Evolutionary conservation across 208 protist species (phyloP).

Genomic region (Crithidia thermophila): DNA sequence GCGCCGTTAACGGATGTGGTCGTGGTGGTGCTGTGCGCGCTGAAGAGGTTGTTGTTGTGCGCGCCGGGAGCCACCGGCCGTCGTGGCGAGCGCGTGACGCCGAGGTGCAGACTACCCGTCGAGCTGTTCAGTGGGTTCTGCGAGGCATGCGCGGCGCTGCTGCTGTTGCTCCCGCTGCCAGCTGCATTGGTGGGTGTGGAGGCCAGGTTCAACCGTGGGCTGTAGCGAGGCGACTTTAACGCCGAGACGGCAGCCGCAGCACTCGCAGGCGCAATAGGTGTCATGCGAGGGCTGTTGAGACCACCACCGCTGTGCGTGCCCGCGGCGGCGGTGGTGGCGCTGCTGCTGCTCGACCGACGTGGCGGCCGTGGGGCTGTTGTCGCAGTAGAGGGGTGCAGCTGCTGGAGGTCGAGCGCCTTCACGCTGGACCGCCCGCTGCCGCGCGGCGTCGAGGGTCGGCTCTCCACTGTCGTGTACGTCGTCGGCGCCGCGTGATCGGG

Average conservation of each 20-base stretch:
- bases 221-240: not conserved
- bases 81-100: conserved; percentile 18
- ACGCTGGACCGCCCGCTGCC: conserved; percentile 6
- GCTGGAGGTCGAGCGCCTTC: conserved; percentile 15
- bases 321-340: not conserved
- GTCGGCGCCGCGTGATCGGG: not conserved
- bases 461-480: not conserved
- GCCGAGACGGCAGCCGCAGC: not conserved
- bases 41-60: not conserved
- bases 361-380: not conserved
- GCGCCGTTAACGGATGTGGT: too few relatives aligned
- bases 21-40: too few relatives aligned
- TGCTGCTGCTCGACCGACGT: not conserved
- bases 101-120: conserved; percentile 18
- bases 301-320: too few relatives aligned
- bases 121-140: conserved; percentile 6
- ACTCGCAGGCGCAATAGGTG: too few relatives aligned
- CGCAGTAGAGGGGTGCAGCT: not conserved
- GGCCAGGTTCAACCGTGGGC: not conserved
- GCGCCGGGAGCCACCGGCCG: conserved; percentile 8
- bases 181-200: too few relatives aligned
- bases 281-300: too few relatives aligned
- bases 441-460: not conserved
- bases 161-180: not conserved
- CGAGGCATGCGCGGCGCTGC: not conserved